Evolutionary conservation across 495 filamentous ascomycete genomes (phyloP), one percentile per base, ranked within the genome.

Genomic region (Xylaria grammica): DNA sequence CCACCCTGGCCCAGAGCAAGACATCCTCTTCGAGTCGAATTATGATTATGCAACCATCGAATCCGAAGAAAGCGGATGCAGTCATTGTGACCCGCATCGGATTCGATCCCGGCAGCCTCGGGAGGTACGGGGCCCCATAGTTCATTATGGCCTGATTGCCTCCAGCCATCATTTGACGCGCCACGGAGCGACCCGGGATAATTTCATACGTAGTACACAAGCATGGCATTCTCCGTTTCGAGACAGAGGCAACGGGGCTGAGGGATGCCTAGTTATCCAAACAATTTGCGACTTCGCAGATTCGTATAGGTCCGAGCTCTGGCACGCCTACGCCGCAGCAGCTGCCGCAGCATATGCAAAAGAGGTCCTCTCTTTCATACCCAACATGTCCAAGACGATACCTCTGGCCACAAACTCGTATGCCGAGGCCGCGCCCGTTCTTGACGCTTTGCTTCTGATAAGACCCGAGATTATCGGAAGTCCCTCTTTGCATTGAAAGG

Each of bases 251-350:
- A 4, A 73, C 71, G 27, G 67, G 75, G n/a, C 8, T 77, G 15
- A 68, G 66, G 61, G 61, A 69, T 46, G 55, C 49, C 22, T 76
- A 6, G 63, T 70, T 10, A 74, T 78, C 38, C 63, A 67, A 34
- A 76, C 74, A 17, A 74, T 79, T n/a, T 75, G 67, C 48, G 69
- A 79, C 52, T 77, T 77, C 63, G 60, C 67, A 6, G 76, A 78
- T 62, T 67, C 66, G 7, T 74, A 76, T 51, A 77, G 74, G 58
- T 71, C 70, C 51, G 65, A 75, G 34, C 29, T 66, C 15, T 77
- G 74, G 74, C 68, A 74, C 42, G 29, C 26, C 19, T 79, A 74
- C 63, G 76, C 74, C 8, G 76, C 77, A 20, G 55, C 60, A n/a
- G 55, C 66, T 1, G 72, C 73, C 0, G 69, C 73, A 7, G 67